These are phyloP conservation scores for Tricholoma saponaceum DNA, from an alignment of 768 basidiomycete genomes.

Conservation along the genomic window DNA sequence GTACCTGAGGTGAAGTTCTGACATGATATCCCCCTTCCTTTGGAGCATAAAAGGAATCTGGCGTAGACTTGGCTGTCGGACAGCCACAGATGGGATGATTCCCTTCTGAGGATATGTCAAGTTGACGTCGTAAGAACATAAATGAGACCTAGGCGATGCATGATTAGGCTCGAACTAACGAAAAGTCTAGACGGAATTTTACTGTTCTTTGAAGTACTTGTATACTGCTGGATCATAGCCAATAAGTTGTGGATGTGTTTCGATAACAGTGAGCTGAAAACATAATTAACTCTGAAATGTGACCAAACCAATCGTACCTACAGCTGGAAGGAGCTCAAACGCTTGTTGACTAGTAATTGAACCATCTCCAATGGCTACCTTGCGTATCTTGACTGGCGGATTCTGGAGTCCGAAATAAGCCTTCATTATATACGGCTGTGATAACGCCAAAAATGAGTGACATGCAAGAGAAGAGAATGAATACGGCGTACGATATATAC, in stretches of 20 bases:
- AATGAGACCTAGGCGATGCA: constrained; percentile 36
- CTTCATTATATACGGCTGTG: constrained; percentile 72
- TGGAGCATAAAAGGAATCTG: constrained; percentile 27
- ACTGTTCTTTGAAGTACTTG: constrained; percentile 69
- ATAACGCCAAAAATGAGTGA: not conserved
- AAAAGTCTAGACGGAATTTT: constrained; percentile 21
- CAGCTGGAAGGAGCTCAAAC: constrained; percentile 52
- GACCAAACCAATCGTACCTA: constrained; percentile 24
- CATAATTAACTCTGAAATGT: not conserved
- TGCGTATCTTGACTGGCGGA: constrained; percentile 65
- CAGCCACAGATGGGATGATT: constrained; percentile 40
- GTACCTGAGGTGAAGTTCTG: constrained; percentile 18
- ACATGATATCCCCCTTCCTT: constrained; percentile 13
- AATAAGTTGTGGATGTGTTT: constrained; percentile 76
- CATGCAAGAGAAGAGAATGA: not conserved
- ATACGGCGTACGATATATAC: constrained; percentile 54
- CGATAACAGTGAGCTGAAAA: constrained; percentile 48
- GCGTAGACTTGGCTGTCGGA: constrained; percentile 30
- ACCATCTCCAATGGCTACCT: constrained; percentile 71
- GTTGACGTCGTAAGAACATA: constrained; percentile 65
- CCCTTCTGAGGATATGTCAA: constrained; percentile 65
- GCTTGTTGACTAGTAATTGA: constrained; percentile 47
- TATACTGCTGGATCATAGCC: constrained; percentile 65
- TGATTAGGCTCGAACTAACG: not conserved
- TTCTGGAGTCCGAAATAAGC: constrained; percentile 58